phyloP scores from a whole-genome alignment of 1,284 basidiomycete species.

The Microbotryomycetes sp. region DNA sequence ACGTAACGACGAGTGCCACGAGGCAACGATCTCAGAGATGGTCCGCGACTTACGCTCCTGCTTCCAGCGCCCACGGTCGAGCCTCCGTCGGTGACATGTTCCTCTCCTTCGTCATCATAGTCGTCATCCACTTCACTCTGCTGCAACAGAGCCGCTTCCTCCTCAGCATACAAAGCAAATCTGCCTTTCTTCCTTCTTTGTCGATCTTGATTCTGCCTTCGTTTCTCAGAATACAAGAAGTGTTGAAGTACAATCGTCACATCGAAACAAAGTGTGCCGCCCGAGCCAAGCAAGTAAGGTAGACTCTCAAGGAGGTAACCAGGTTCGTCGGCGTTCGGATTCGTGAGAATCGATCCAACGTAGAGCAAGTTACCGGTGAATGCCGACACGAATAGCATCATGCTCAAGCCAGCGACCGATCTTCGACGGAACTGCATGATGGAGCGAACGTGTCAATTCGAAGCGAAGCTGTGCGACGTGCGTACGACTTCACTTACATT shows the following conservation, averaged over 20 bases:
- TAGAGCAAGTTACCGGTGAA: conserved; percentile 88
- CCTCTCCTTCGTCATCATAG: background rate
- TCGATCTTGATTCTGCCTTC: conserved; percentile 42
- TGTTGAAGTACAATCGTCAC: conserved; percentile 69
- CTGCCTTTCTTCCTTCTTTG: background rate
- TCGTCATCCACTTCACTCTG: background rate
- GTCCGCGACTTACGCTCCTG: background rate
- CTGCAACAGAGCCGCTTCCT: conserved; percentile 11
- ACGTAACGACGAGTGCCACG: background rate
- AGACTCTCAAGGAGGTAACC: conserved; percentile 27
- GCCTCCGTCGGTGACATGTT: conserved; percentile 43
- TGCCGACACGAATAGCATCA: conserved; percentile 82
- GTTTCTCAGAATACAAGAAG: conserved; percentile 46
- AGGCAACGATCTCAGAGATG: background rate
- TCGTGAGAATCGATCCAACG: conserved; percentile 63
- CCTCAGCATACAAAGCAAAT: conserved; percentile 8
- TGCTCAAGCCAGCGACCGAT: conserved; percentile 90
- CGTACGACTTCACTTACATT: conserved; percentile 66
- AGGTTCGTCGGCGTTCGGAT: conserved; percentile 40
- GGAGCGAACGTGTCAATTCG: conserved; percentile 1
- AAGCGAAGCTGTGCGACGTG: too few species aligned
- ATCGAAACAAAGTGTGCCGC: conserved; percentile 55
- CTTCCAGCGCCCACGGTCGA: conserved; percentile 11
- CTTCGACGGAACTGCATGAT: conserved; percentile 67
- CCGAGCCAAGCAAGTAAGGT: conserved; percentile 30